Percentiles rank a stretch among this genome's conserved stretches.
phyloP scores from a whole-genome alignment of 148 eudicot genomes.

The Rhododendron vialii region DNA sequence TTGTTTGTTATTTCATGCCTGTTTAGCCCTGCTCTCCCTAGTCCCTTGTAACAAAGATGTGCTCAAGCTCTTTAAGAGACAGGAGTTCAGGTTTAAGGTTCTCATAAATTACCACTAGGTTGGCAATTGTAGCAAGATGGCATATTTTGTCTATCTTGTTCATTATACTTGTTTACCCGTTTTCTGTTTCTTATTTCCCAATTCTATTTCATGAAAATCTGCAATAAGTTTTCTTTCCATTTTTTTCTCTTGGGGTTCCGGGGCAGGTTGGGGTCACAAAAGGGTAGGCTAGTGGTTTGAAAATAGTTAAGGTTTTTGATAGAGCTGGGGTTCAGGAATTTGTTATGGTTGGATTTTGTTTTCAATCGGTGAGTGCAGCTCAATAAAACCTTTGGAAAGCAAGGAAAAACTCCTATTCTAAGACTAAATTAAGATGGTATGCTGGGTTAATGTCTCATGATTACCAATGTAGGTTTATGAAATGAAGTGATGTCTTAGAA shows the following conservation, averaged over 20 bases:
- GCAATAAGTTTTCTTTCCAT: background rate
- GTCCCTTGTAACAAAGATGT: background rate
- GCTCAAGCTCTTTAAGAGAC: background rate
- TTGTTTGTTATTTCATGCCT: background rate
- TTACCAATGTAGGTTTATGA: background rate
- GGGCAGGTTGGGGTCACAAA: background rate
- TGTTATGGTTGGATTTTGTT: background rate
- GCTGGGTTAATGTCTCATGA: background rate
- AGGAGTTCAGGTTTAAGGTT: background rate
- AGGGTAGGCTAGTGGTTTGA: background rate
- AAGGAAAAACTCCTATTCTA: background rate
- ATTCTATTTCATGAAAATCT: background rate
- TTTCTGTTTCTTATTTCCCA: background rate
- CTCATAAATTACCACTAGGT: background rate
- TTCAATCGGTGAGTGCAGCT: background rate
- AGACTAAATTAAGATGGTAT: background rate
- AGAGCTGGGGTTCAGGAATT: too few relatives aligned
- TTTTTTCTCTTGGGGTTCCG: background rate
- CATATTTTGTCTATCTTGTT: background rate
- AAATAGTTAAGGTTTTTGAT: background rate
- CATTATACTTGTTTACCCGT: background rate
- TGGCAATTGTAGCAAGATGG: background rate
- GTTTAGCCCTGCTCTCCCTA: background rate
- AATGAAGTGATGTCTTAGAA: background rate
- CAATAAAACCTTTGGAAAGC: background rate